These are phyloP conservation scores for Sapria himalayana DNA, from an alignment of 345 rosid species.

Conservation along the genomic window DNA sequence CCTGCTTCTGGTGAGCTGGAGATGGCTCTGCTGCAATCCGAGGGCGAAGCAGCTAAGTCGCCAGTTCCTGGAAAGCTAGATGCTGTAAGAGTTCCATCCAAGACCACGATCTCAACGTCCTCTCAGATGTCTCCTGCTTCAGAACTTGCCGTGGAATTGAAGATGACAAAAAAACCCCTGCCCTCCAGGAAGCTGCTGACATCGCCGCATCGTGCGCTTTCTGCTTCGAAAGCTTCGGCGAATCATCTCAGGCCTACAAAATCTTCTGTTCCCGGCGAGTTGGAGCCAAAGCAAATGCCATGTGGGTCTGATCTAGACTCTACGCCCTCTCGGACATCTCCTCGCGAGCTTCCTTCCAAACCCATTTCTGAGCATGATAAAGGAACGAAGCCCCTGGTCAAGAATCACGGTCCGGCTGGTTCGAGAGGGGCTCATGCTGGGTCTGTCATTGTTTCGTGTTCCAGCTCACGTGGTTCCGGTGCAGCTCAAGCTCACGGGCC, in stretches of 20 bases:
- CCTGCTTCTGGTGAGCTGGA: slow-evolving; percentile 20
- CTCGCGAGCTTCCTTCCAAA: too few relatives aligned
- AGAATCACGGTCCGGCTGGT: slow-evolving; percentile 16
- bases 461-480: slow-evolving; percentile 17
- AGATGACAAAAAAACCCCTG: too few relatives aligned
- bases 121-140: slow-evolving; percentile 32
- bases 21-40: slow-evolving; percentile 15
- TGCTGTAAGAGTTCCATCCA: slow-evolving; percentile 14
- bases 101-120: slow-evolving; percentile 19
- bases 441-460: slow-evolving; percentile 18
- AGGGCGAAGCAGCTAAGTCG: slow-evolving; percentile 12
- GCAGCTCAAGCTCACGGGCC: slow-evolving; percentile 22
- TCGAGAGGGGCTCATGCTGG: slow-evolving; percentile 27
- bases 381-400: slow-evolving; percentile 19
- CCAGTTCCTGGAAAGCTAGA: slow-evolving; percentile 21
- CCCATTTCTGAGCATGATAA: slow-evolving; percentile 23
- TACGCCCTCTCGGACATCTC: too few relatives aligned
- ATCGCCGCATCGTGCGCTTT: too few relatives aligned
- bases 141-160: slow-evolving; percentile 10
- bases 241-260: too few relatives aligned
- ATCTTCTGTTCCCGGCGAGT: too few relatives aligned
- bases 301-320: too few relatives aligned
- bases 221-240: too few relatives aligned
- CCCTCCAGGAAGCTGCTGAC: too few relatives aligned
- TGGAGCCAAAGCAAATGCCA: too few relatives aligned